phyloP scores from a whole-genome alignment of 2,329 filamentous ascomycete genomes.

The Pseudophaeomoniella oleicola region DNA sequence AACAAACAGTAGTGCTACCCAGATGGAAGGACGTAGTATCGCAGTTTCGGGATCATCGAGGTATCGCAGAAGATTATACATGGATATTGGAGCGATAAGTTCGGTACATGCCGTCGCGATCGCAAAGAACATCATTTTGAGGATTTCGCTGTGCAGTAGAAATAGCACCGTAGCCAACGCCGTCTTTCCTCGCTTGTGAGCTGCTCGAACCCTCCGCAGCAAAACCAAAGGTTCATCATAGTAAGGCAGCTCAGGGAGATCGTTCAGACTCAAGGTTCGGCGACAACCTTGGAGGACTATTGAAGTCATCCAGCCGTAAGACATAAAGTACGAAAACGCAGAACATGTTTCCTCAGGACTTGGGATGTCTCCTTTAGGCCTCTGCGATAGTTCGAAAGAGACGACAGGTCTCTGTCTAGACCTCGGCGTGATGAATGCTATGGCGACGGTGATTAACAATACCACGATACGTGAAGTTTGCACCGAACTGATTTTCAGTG shows the following conservation, averaged over 20 bases:
- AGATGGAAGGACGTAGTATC: conserved; percentile 35
- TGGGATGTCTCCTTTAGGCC: not conserved
- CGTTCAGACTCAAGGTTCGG: not conserved
- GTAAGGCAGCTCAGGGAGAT: not conserved
- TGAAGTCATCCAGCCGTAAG: not conserved
- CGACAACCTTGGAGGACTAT: not conserved
- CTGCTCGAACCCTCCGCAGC: not conserved
- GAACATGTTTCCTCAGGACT: not conserved
- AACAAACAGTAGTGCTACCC: conserved; percentile 39
- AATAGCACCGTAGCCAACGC: not conserved
- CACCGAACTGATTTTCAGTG: not conserved
- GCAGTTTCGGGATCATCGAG: conserved; percentile 31
- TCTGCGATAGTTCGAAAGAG: not conserved
- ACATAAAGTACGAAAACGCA: not conserved
- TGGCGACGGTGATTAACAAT: not conserved
- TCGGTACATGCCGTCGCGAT: conserved; percentile 24
- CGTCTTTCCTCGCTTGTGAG: not conserved
- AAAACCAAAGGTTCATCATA: not conserved
- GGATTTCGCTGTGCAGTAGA: not conserved
- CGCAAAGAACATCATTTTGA: not conserved
- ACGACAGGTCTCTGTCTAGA: not conserved
- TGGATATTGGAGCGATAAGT: conserved; percentile 37
- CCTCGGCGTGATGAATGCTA: not conserved
- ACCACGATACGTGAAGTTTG: not conserved
- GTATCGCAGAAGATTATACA: conserved; percentile 39